Conservation (phyloP, 495 filamentous ascomycete species). For the Aspergillus diversus region DNA sequence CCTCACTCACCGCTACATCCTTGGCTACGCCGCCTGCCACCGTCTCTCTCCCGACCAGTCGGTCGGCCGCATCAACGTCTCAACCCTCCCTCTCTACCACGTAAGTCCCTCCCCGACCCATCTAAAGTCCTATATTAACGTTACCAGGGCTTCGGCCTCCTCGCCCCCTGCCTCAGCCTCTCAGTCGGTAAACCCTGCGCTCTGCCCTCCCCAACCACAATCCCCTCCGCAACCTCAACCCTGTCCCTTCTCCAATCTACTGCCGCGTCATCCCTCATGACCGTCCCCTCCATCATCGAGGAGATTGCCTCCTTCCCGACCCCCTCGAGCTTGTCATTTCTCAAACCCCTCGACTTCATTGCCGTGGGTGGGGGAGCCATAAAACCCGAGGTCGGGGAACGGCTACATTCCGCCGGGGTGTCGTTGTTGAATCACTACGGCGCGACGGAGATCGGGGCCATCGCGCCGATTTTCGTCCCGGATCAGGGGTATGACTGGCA, state of each 20-base stretch:
- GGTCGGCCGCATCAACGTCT: constrained; percentile 37
- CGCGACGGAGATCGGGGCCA: constrained; percentile 39
- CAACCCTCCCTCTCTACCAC: constrained; percentile 49
- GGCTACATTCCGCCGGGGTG: constrained; percentile 27
- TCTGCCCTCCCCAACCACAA: constrained; percentile 34
- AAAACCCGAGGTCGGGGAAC: constrained; percentile 25
- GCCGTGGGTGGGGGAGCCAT: constrained; percentile 46
- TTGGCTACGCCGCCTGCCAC: constrained; percentile 41
- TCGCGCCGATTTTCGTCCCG: constrained; percentile 41
- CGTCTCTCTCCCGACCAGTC: constrained; percentile 32
- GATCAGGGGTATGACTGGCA: constrained; percentile 35
- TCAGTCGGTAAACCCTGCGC: constrained; percentile 45
- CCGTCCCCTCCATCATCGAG: constrained; percentile 51
- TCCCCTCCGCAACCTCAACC: constrained; percentile 34
- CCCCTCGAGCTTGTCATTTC: constrained; percentile 25
- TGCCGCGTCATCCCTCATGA: constrained; percentile 42
- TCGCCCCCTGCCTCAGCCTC: constrained; percentile 44
- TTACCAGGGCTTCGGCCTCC: constrained; percentile 37
- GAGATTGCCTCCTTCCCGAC: constrained; percentile 37
- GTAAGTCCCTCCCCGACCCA: not conserved
- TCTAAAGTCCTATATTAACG: not conserved
- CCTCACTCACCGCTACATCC: constrained; percentile 44
- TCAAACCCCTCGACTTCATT: constrained; percentile 43
- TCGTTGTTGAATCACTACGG: constrained; percentile 42
- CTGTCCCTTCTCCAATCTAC: constrained; percentile 30